Conservation (phyloP, 1,284 basidiomycete species). For the Sanghuangporus weigelae region DNA sequence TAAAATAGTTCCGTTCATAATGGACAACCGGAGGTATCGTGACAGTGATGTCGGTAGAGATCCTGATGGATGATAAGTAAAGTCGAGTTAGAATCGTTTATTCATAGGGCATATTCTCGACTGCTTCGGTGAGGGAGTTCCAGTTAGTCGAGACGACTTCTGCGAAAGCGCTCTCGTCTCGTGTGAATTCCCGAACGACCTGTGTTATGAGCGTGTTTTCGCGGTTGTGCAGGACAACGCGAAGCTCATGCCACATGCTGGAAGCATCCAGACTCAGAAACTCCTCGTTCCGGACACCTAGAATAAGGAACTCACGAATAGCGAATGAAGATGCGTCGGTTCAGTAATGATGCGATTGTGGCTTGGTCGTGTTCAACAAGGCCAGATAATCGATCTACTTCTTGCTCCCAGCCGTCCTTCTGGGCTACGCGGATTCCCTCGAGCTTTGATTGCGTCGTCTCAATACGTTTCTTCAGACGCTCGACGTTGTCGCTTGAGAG, state of each 20-base stretch:
- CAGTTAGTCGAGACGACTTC: constrained; percentile 64
- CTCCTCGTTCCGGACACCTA: background rate
- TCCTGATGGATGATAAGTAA: background rate
- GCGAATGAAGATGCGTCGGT: constrained; percentile 76
- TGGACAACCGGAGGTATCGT: background rate
- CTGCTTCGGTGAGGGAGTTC: constrained; percentile 61
- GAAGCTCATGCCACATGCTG: constrained; percentile 90
- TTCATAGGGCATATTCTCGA: constrained; percentile 81
- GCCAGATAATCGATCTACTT: constrained; percentile 68
- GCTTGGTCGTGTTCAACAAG: constrained; percentile 75
- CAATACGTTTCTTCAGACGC: constrained; percentile 78
- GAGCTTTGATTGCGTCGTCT: constrained; percentile 67
- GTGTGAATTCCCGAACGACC: constrained; percentile 64
- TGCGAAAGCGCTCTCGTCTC: constrained; percentile 64
- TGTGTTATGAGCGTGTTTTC: constrained; percentile 80
- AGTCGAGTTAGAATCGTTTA: constrained; percentile 30
- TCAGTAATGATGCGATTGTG: constrained; percentile 63
- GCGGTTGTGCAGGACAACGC: constrained; percentile 81
- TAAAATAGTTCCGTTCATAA: background rate
- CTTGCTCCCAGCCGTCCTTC: constrained; percentile 79
- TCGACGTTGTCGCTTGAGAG: constrained; percentile 84
- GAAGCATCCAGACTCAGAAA: background rate
- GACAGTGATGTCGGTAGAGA: background rate
- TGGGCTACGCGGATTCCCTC: constrained; percentile 62
- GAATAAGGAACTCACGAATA: constrained; percentile 53